Conservation (phyloP, 2,329 filamentous ascomycete species). For the Cladosporium sp. region DNA sequence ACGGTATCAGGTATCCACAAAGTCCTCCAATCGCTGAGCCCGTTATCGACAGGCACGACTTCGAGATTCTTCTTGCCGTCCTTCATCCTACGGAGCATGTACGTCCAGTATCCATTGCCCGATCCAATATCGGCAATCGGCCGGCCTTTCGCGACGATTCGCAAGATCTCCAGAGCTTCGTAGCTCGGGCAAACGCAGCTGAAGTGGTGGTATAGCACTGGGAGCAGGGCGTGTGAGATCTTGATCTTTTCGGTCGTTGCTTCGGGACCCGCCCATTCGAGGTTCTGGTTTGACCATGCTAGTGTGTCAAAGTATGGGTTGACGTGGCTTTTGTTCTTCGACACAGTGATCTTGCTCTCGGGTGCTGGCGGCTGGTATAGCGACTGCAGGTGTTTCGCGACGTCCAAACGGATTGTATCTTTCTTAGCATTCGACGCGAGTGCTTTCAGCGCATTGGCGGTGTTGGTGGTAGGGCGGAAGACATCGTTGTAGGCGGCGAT, state of each 20-base stretch:
- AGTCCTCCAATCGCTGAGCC: conserved; percentile 62
- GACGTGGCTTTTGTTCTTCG: conserved; percentile 41
- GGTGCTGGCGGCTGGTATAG: conserved; percentile 48
- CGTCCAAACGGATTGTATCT: conserved; percentile 53
- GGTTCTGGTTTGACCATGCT: conserved; percentile 57
- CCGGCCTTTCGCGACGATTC: conserved; percentile 47
- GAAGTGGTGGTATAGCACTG: conserved; percentile 74
- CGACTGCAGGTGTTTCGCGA: conserved; percentile 52
- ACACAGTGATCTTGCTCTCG: conserved; percentile 28
- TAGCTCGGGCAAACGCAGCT: conserved; percentile 67
- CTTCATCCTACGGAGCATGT: conserved; percentile 60
- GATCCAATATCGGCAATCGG: conserved; percentile 62
- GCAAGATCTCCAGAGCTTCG: conserved; percentile 59
- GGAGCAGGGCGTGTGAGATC: conserved; percentile 63
- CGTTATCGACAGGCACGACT: conserved; percentile 61
- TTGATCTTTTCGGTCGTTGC: conserved; percentile 48
- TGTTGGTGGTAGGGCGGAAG: conserved; percentile 58
- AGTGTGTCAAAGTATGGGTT: conserved; percentile 69
- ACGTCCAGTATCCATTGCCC: conserved; percentile 72
- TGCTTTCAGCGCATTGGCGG: conserved; percentile 57
- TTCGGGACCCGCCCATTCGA: conserved; percentile 63
- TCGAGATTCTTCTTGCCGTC: conserved; percentile 35
- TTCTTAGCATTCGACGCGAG: conserved; percentile 63
- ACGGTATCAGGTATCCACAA: conserved; percentile 65
- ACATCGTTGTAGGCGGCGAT: conserved; percentile 62